Base-by-base conservation (phyloP, 305 asterid genomes). In the Fraxinus xanthoxyloides region DNA sequence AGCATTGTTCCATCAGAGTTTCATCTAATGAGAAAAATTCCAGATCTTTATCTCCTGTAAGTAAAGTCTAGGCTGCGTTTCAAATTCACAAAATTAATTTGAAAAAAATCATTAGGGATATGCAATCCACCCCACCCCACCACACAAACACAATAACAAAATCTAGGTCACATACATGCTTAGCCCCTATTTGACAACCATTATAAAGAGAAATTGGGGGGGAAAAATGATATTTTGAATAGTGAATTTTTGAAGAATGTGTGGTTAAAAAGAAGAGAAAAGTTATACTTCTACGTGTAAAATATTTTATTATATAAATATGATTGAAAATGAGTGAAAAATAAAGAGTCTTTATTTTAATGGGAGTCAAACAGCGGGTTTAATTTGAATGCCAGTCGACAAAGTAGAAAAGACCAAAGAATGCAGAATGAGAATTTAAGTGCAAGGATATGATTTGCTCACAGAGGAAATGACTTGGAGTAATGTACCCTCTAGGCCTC, bases 391-490 rank as follows among this genome's bases (percentile, higher is more conserved):
- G 67, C 46, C 36, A 35, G 76, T 43, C 3, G 56, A 17, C 26
- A 28, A 12, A 4, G n/a, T 67, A 67, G 74, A 28, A 28, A 28
- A 28, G 67, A 4, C 67, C 81, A 12, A 15, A 51, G 21, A 77
- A 6, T n/a, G 54, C 30, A 34, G 61, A 21, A 79, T 28, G 30
- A 26, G 65, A 65, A 75, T 75, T 43, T 24, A 65, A 51, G 81
- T 26, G 78, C 32, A n/a, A 5, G 77, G 85, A 74, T 63, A 76
- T 84, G 85, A 17, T 17, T 24, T 84, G 85, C 82, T 43, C 78
- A 63, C 67, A 61, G 51, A 82, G 79, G 32, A 34, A 73, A 78
- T 9, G 59, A 74, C 81, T 74, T 9, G 7, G 24, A 30, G 73
- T 46, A 21, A 61, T 70, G 76, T 79, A 5, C 31, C 54, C 28